A percentile compares a stretch with the other conserved stretches of the same genome.
phyloP scores from a whole-genome alignment of 306 rosid species.

The Amphicarpaea edgeworthii region DNA sequence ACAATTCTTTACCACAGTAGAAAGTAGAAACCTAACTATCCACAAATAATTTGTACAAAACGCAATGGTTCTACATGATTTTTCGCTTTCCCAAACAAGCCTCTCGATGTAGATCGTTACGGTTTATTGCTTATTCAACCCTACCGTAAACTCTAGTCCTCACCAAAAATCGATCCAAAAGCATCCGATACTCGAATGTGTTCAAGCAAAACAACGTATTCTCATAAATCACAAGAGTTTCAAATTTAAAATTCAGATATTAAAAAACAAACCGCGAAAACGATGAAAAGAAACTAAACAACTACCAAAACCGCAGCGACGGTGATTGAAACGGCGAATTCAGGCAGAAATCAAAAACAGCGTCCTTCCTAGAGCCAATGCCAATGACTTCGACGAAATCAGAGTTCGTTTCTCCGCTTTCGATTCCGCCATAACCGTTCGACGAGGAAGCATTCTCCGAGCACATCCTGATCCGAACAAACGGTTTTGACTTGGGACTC shows the following conservation, averaged over 20 bases:
- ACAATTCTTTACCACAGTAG: not conserved
- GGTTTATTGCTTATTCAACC: constrained; percentile 5
- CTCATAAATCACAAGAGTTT: constrained; percentile 10
- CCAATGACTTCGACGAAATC: constrained; percentile 76
- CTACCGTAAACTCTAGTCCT: not conserved
- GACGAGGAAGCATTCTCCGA: constrained; percentile 42
- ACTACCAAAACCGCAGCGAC: constrained; percentile 78
- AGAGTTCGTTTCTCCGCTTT: constrained; percentile 47
- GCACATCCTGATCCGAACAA: constrained; percentile 49
- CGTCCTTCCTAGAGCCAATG: constrained; percentile 92
- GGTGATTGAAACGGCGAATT: constrained; percentile 66
- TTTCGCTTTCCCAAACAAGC: not conserved
- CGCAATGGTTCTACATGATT: constrained; percentile 16
- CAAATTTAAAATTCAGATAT: not conserved
- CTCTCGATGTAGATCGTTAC: not conserved
- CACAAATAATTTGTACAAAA: constrained; percentile 6
- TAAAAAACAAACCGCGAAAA: constrained; percentile 12
- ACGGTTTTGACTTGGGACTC: constrained; percentile 42
- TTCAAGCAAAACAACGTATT: not conserved
- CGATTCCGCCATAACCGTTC: constrained; percentile 46
- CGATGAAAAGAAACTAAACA: not conserved
- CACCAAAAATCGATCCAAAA: constrained; percentile 24
- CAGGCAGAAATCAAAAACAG: constrained; percentile 78
- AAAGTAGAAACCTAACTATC: constrained; percentile 31
- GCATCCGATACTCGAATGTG: not conserved